Evolutionary conservation across 331 rosid species (phyloP).

Genomic region (Erythrophleum ivorense): DNA sequence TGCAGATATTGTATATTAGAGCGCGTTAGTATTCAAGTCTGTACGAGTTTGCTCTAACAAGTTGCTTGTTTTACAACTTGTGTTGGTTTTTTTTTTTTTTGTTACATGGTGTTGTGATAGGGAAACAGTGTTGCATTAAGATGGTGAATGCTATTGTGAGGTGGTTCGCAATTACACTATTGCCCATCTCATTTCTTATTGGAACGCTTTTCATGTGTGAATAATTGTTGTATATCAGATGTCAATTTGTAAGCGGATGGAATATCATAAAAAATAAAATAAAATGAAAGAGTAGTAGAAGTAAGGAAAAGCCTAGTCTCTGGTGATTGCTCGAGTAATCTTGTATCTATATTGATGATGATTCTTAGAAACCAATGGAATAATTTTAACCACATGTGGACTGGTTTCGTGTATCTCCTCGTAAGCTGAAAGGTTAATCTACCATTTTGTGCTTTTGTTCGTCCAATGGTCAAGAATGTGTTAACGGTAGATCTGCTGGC

Average conservation of each 20-base stretch:
- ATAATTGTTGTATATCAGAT: not conserved
- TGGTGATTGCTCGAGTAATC: too few relatives aligned
- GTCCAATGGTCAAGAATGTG: too few relatives aligned
- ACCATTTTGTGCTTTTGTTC: not conserved
- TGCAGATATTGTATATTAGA: constrained; percentile 45
- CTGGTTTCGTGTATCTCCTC: not conserved
- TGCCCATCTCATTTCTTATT: not conserved
- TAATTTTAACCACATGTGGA: not conserved
- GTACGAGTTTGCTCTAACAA: not conserved
- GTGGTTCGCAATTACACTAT: not conserved
- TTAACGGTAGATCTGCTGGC: too few relatives aligned
- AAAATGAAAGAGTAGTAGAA: not conserved
- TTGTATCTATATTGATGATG: not conserved
- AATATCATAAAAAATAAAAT: not conserved
- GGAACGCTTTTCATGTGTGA: not conserved
- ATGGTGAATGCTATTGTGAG: constrained; percentile 12
- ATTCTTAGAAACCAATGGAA: not conserved
- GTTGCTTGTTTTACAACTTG: not conserved
- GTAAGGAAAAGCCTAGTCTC: not conserved
- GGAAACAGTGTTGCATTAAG: constrained; percentile 7
- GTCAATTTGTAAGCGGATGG: not conserved
- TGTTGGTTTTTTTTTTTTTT: not conserved
- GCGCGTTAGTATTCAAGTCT: not conserved
- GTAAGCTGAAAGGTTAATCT: not conserved
- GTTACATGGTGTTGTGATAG: too few relatives aligned